Base-by-base conservation (phyloP, 805 yeast species). In the Danielozyma ontarioensis region DNA sequence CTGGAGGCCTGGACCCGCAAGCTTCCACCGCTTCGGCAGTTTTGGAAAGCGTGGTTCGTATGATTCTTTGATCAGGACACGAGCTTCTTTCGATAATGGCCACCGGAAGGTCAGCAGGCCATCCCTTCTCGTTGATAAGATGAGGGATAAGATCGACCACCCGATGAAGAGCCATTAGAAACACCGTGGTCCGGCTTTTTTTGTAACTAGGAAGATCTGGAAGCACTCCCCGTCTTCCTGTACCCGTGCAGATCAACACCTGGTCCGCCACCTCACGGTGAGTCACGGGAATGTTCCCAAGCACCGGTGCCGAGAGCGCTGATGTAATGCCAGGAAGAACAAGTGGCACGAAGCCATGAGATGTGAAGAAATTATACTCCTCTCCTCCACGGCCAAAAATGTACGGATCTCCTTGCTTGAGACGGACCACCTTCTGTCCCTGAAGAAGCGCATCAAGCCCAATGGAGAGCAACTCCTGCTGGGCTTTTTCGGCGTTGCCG, bases 311-410 rank as follows among this genome's bases (percentile, higher is more conserved):
- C 0, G 95, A 83, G 29, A 90, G 68, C 0, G 97, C 94, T 3
- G 96, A 85, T 4, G 95, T 80, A 33, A 90, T 70, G 2, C 97
- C 97, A 0, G 97, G 90, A 8, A 90, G 51, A 2, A 90, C 96
- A 4, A 55, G 46, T 12, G 96, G 95, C 13, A 55, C 66, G 46
- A 50, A 86, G 0, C 95, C 96, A 46, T 81, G 73, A 15, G 66
- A 48, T 18, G 68, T 50, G 57, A 90, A 90, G 53, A 68, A 89
- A 7, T 75, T 48, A 53, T 57, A 85, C 51, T 90, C 97, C 60
- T 90, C 97, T 26, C 96, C 96, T 28, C 97, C 97, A 42, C 97
- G 76, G 3, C 97, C 97, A 55, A 86, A 90, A 21, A 90, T 84
- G 57, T 87, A 90, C 7, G 97, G 97, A 55, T 90, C 97, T 22